phyloP scores from a whole-genome alignment of 371 early-diverging fungal genomes.

The Mortierella sp. region DNA sequence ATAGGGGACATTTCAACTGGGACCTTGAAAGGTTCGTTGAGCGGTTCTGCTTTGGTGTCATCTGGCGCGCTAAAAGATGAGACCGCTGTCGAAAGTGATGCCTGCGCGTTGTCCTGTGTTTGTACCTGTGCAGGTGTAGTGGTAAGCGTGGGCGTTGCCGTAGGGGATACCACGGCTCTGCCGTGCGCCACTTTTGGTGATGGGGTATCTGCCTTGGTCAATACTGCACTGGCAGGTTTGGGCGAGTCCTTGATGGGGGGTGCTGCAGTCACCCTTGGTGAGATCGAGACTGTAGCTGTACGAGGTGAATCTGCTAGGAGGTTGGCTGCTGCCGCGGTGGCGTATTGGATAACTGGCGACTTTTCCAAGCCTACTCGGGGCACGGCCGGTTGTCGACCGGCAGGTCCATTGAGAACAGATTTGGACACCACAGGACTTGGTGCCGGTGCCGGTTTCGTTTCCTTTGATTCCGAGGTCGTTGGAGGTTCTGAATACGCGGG shows the following conservation, averaged over 20 bases:
- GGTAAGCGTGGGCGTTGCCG: neutral
- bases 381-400: slow-evolving; percentile 9
- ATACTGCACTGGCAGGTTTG: slow-evolving; percentile 9
- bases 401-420: neutral
- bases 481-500: slow-evolving; percentile 16
- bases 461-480: slow-evolving; percentile 34
- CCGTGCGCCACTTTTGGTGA: slow-evolving; percentile 1
- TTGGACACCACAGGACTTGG: slow-evolving; percentile 9
- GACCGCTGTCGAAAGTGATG: too few species aligned
- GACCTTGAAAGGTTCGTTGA: too few species aligned
- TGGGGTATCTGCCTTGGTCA: slow-evolving; percentile 21
- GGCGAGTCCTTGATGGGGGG: slow-evolving; percentile 15
- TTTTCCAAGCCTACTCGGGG: slow-evolving; percentile 16
- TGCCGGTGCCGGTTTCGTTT: slow-evolving; percentile 18
- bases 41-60: too few species aligned
- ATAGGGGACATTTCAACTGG: too few species aligned
- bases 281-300: slow-evolving; percentile 5
- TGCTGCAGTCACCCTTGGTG: slow-evolving; percentile 22
- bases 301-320: slow-evolving; percentile 28
- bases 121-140: slow-evolving; percentile 3
- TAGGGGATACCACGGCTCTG: neutral
- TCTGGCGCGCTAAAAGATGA: too few species aligned
- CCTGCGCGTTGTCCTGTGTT: neutral
- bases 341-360: slow-evolving; percentile 27
- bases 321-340: slow-evolving; percentile 30